Conservation (phyloP, 345 rosid genomes). For the Acer saccharum region DNA sequence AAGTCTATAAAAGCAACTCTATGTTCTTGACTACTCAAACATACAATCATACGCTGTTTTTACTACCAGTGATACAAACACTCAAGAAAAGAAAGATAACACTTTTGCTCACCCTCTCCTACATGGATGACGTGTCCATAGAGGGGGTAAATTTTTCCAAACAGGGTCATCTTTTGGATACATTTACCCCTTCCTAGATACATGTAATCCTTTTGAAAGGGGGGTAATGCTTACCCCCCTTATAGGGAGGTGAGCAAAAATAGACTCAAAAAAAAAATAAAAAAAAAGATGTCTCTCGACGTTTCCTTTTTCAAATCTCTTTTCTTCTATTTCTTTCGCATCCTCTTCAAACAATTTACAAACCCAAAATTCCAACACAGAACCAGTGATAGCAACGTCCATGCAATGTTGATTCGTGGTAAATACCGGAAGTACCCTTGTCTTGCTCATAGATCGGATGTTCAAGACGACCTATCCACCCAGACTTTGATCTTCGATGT, state of each 20-base stretch:
- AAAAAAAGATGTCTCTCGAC: slow-evolving; percentile 28
- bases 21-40: background rate
- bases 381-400: slow-evolving; percentile 26
- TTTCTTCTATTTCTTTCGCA: slow-evolving; percentile 43
- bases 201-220: too few species aligned
- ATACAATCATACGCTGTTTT: background rate
- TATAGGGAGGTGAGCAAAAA: too few species aligned
- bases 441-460: slow-evolving; percentile 34
- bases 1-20: background rate
- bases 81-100: too few species aligned
- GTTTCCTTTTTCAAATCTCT: slow-evolving; percentile 47
- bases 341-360: slow-evolving; percentile 39
- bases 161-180: too few species aligned
- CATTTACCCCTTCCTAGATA: too few species aligned
- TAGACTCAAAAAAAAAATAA: too few species aligned
- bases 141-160: too few species aligned
- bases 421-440: slow-evolving; percentile 48
- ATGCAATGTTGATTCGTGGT: background rate
- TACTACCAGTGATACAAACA: too few species aligned
- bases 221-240: too few species aligned
- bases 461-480: slow-evolving; percentile 28
- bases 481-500: slow-evolving; percentile 58
- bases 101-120: too few species aligned
- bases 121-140: too few species aligned
- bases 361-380: slow-evolving; percentile 35